These are phyloP conservation scores for Cupressus sempervirens DNA, from an alignment of 75 land plant genomes.

Conservation along the genomic window DNA sequence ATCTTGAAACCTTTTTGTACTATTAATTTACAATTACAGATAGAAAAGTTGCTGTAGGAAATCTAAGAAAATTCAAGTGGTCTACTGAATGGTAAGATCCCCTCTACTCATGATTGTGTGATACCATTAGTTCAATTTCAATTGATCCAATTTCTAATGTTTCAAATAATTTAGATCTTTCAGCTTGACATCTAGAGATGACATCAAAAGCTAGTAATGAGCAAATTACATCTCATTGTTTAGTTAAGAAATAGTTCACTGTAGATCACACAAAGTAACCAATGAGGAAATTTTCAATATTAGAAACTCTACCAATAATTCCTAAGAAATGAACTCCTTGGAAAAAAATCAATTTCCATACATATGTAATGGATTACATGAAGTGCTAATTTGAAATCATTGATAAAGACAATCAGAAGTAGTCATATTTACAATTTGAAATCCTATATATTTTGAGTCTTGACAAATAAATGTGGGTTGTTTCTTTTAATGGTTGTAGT, in stretches of 20 bases:
- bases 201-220: not conserved
- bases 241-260: not conserved
- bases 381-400: not conserved
- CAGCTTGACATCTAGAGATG: not conserved
- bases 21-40: slow-evolving; percentile 9
- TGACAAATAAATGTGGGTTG: not conserved
- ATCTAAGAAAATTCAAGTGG: not conserved
- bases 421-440: not conserved
- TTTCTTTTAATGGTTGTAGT: not conserved
- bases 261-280: not conserved
- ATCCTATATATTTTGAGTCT: not conserved
- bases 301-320: not conserved
- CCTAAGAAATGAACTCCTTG: not conserved
- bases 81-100: not conserved
- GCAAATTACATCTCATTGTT: not conserved
- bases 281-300: not conserved
- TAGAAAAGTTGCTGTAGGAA: not conserved
- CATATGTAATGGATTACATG: not conserved
- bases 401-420: not conserved
- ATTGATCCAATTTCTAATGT: slow-evolving; percentile 7
- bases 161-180: not conserved
- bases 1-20: not conserved
- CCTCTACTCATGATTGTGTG: not conserved
- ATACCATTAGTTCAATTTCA: not conserved
- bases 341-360: not conserved